Base-by-base conservation (phyloP, 805 yeast species). In the Yarrowia yakushimensis region DNA sequence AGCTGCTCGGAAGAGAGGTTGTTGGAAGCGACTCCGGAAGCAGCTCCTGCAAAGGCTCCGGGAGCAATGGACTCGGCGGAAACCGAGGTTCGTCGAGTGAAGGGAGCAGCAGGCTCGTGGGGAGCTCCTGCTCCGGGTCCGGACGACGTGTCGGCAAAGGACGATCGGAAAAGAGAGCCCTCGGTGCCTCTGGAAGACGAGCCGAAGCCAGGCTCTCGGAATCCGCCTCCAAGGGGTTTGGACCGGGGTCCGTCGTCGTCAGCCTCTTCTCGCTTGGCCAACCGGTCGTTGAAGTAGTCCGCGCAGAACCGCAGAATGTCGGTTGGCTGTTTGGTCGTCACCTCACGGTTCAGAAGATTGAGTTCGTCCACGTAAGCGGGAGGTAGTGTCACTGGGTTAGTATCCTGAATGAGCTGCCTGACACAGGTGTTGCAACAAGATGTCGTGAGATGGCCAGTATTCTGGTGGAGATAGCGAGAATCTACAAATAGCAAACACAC, bases 271-370 rank as follows among this genome's bases (percentile, higher is more conserved):
- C 63, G 64, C 37, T 66, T 79, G 67, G 84, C 85, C 64, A 88
- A 75, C 64, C 85, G 82, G 54, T 78, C 72, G 69, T 81, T 82
- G 76, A 88, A 88, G 73, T 85, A 86, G 73, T 85, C 82, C 63
- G 88, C 86, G 69, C 92, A 86, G 74, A 87, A 88, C 70, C 88
- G 91, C 63, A 88, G 72, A 12, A 88, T 76, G 69, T 88, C 93
- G 13, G 77, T 70, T 1, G 96, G 96, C 67, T 85, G 82, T 55
- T 79, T 77, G 45, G 72, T 71, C 50, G 76, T 76, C 60, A 83
- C 72, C 69, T 85, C 87, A 69, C 78, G 81, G 72, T 85, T 86
- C 71, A 87, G 83, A 65, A 79, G 83, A 68, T 81, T 81, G 72
- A 87, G 78, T 73, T 86, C 92, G 62, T 81, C 81, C 55, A 74